Conservation (phyloP, 2,329 filamentous ascomycete species). For the Dothiorella sarmentorum region DNA sequence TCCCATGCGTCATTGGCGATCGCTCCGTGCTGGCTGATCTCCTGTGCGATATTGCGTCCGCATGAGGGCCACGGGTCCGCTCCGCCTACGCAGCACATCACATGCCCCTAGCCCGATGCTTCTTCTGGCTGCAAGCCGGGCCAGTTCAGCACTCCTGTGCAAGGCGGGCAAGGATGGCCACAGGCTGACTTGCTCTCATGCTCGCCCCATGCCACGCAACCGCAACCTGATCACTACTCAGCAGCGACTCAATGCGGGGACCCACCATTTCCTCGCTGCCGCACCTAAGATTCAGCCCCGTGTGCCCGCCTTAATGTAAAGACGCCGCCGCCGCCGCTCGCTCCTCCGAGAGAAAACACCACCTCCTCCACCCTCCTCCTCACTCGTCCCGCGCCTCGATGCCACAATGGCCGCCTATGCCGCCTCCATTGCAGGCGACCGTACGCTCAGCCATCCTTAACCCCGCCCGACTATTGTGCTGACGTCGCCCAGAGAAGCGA, state of each 20-base stretch:
- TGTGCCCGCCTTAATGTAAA: slow-evolving; percentile 18
- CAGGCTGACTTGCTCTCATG: slow-evolving; percentile 16
- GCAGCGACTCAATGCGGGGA: slow-evolving; percentile 18
- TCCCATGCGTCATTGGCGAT: slow-evolving; percentile 13
- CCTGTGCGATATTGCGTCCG: slow-evolving; percentile 8
- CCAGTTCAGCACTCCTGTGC: slow-evolving; percentile 16
- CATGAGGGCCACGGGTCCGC: slow-evolving; percentile 13
- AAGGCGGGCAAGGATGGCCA: slow-evolving; percentile 11
- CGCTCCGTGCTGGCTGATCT: slow-evolving; percentile 9
- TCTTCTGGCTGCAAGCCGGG: neutral
- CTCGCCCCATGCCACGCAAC: slow-evolving; percentile 11
- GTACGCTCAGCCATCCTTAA: neutral
- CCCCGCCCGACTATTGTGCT: neutral
- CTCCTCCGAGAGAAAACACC: slow-evolving; percentile 11
- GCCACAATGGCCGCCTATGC: slow-evolving; percentile 18
- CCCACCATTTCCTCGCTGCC: slow-evolving; percentile 15
- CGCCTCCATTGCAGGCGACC: slow-evolving; percentile 15
- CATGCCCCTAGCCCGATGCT: slow-evolving; percentile 13
- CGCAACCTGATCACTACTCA: slow-evolving; percentile 12
- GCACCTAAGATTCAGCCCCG: slow-evolving; percentile 18
- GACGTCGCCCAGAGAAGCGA: slow-evolving; percentile 56
- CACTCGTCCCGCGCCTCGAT: neutral
- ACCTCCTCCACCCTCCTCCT: neutral
- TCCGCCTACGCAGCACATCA: slow-evolving; percentile 6
- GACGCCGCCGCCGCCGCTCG: neutral